These are phyloP conservation scores for Quercus lobata DNA, from an alignment of 331 rosid genomes.

Conservation along the genomic window DNA sequence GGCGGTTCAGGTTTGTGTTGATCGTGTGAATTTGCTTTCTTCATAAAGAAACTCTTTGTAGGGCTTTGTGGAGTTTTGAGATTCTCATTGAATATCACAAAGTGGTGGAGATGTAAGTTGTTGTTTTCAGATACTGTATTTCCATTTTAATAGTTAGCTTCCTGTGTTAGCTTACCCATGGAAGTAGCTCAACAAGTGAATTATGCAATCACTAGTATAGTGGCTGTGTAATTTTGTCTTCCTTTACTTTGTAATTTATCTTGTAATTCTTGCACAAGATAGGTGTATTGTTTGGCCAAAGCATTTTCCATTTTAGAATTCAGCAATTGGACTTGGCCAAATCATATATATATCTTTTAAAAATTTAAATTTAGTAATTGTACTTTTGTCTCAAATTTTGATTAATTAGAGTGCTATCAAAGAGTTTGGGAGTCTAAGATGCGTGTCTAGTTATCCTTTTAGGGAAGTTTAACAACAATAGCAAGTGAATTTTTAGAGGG, in stretches of 20 bases:
- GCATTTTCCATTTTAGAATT: neutral
- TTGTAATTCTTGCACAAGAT: neutral
- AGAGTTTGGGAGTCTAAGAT: neutral
- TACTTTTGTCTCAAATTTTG: neutral
- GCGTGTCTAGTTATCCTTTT: neutral
- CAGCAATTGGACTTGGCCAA: neutral
- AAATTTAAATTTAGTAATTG: neutral
- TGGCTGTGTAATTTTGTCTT: neutral
- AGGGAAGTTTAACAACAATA: neutral
- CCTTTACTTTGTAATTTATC: no score
- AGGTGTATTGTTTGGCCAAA: neutral
- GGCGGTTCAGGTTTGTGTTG: slow-evolving; percentile 16
- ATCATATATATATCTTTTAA: no score
- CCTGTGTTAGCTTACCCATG: neutral
- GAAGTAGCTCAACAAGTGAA: neutral
- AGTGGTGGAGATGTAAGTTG: neutral
- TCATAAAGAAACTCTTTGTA: slow-evolving; percentile 6
- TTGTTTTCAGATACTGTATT: slow-evolving; percentile 1
- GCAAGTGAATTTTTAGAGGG: neutral
- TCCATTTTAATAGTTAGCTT: neutral
- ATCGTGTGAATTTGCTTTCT: slow-evolving; percentile 14
- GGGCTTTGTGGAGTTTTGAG: slow-evolving; percentile 4
- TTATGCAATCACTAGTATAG: neutral
- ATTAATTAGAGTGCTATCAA: neutral
- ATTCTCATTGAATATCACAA: slow-evolving; percentile 2